Evolutionary conservation across 805 yeast species (phyloP), one percentile per base, ranked within the genome.

Genomic region (Yarrowia sp.): DNA sequence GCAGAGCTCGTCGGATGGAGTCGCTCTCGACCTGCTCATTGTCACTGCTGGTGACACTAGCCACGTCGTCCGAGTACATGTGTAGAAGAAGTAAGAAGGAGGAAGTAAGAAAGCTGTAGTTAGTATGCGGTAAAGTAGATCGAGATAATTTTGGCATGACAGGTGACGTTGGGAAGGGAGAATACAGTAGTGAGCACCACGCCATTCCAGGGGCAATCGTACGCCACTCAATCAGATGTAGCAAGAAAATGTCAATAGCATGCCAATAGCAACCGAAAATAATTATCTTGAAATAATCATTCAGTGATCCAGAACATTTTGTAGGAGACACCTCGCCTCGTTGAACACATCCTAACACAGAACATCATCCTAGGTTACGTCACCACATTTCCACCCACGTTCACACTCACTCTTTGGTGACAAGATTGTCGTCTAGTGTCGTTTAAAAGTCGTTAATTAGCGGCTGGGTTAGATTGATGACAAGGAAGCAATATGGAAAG

Each of bases 21-120:
- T 61, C 67, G 56, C 45, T 63, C 41, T 63, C 67, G 40, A 45
- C 50, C 65, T 63, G 48, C 46, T 49, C 56, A 10, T 48, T 63
- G 67, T 63, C 67, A 36, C 56, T 48, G 56, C 52, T 43, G 14
- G 65, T 45, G 50, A 59, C 65, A 16, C 52, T 43, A 8, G 65
- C 52, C 42, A 59, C 65, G 10, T 59, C 65, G 38, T 59, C 65
- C 40, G 63, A 56, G 48, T 56, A 56, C 59, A 53, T 53, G 35
- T 12, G 38, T 16, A 8, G 26, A 2, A 12, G 40, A 9, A 14
- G 45, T 19, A 26, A 15, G 43, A 35, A 35, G 16, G 19, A 11
- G 52, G 11, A 26, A 19, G 43, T n/a, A 19, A 53, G 40, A 10
- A 10, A 52, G 59, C 59, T 40, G 59, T 2, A 38, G 59, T 38